phyloP scores from a whole-genome alignment of 129 eudicot species.

The Deinandra increscens region DNA sequence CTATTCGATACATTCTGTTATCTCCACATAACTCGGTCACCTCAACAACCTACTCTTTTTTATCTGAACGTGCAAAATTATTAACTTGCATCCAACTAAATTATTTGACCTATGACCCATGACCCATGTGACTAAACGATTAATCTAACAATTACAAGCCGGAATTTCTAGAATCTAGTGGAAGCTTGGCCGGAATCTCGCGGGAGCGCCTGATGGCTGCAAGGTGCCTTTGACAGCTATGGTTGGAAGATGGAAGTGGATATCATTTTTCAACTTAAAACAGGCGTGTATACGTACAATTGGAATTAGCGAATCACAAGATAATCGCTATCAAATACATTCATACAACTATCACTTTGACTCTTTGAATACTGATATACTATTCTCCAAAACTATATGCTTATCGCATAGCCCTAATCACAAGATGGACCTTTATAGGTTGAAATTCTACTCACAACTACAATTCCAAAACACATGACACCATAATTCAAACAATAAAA shows the following conservation, averaged over 20 bases:
- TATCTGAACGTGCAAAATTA: too few species aligned
- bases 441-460: background rate
- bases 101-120: too few species aligned
- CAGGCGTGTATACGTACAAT: background rate
- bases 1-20: too few species aligned
- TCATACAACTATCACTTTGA: background rate
- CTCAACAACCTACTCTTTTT: too few species aligned
- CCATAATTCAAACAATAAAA: constrained; percentile 3
- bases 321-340: constrained; percentile 1
- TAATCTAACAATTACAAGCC: too few species aligned
- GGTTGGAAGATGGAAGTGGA: background rate
- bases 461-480: background rate
- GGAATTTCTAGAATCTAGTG: too few species aligned
- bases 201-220: too few species aligned
- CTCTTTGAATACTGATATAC: background rate
- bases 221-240: too few species aligned
- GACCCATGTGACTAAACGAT: too few species aligned
- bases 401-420: background rate
- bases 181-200: too few species aligned
- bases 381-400: background rate
- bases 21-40: too few species aligned
- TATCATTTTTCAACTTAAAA: background rate
- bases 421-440: background rate
- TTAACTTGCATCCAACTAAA: too few species aligned
- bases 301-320: background rate